A percentile compares a stretch with the other conserved stretches of the same genome.
Evolutionary conservation across 1,284 basidiomycete genomes (phyloP).

Genomic region (Phylloboletellus chloephorus): DNA sequence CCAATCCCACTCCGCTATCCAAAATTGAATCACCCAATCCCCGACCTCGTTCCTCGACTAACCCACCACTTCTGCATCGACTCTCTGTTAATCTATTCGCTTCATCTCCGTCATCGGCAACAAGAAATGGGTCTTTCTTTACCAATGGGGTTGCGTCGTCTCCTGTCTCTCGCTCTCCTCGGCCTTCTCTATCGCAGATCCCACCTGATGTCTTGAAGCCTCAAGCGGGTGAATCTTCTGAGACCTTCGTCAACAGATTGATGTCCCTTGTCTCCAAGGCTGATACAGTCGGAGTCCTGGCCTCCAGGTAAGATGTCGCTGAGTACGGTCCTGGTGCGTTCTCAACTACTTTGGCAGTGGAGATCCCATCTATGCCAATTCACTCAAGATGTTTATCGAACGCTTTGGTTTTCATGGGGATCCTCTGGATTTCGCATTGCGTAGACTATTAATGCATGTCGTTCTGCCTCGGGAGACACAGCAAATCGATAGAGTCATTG

Average conservation of each 20-base stretch:
- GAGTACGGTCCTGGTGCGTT: constrained; percentile 1
- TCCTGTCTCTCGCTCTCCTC: constrained; percentile 40
- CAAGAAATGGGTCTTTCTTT: constrained; percentile 25
- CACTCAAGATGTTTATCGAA: constrained; percentile 69
- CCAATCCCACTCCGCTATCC: constrained; percentile 16
- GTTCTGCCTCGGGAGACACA: constrained; percentile 93
- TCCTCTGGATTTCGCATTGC: constrained; percentile 89
- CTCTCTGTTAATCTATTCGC: constrained; percentile 66
- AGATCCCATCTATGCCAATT: constrained; percentile 67
- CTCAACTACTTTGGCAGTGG: constrained; percentile 41
- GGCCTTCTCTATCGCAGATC: constrained; percentile 42
- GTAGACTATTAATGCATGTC: constrained; percentile 88
- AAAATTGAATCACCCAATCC: constrained; percentile 10
- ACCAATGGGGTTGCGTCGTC: constrained; percentile 25
- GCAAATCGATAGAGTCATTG: constrained; percentile 97
- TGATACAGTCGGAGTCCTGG: constrained; percentile 74
- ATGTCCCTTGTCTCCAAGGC: constrained; percentile 60
- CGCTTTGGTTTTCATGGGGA: constrained; percentile 79
- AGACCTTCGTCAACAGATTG: constrained; percentile 63
- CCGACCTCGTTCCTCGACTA: constrained; percentile 60
- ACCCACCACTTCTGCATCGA: constrained; percentile 64
- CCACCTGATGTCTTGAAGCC: constrained; percentile 48
- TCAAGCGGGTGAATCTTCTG: constrained; percentile 61
- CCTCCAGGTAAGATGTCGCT: constrained; percentile 58
- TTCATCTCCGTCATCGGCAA: constrained; percentile 38